phyloP scores from a whole-genome alignment of 306 rosid genomes.

The Citrullus mucosospermus region DNA sequence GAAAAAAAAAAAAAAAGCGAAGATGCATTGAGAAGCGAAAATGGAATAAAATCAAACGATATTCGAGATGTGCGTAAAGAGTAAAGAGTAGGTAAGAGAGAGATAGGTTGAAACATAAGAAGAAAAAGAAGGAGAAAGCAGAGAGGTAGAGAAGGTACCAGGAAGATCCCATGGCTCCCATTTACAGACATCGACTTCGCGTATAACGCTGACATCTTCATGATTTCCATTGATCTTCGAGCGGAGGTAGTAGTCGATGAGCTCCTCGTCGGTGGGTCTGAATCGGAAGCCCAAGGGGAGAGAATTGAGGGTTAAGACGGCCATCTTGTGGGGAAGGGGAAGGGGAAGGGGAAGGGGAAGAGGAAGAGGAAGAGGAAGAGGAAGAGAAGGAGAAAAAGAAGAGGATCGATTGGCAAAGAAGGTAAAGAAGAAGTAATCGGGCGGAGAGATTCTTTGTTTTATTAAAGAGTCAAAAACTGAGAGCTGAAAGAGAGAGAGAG shows the following conservation, averaged over 20 bases:
- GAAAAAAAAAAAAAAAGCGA: not conserved
- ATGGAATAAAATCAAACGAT: not conserved
- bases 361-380: no score
- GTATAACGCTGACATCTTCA: conserved; percentile 60
- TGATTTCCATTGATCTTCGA: conserved; percentile 66
- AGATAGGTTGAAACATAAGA: no score
- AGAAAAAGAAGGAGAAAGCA: not conserved
- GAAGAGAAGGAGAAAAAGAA: not conserved
- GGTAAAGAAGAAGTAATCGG: not conserved
- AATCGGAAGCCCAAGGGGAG: conserved; percentile 88
- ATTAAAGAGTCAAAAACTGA: not conserved
- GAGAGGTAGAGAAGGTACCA: conserved; percentile 24
- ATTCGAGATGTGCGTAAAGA: not conserved
- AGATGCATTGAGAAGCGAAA: not conserved
- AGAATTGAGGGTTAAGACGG: conserved; percentile 30
- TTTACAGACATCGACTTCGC: conserved; percentile 89
- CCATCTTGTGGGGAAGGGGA: conserved; percentile 2
- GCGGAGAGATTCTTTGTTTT: not conserved
- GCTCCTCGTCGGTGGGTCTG: conserved; percentile 78
- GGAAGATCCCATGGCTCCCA: conserved; percentile 98
- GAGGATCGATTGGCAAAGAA: not conserved
- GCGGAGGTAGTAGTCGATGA: conserved; percentile 60
- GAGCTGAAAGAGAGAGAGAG: not conserved
- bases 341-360: no score
- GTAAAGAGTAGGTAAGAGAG: not conserved